Base-by-base conservation (phyloP, 208 protist species). In the Naegleria lovaniensis region DNA sequence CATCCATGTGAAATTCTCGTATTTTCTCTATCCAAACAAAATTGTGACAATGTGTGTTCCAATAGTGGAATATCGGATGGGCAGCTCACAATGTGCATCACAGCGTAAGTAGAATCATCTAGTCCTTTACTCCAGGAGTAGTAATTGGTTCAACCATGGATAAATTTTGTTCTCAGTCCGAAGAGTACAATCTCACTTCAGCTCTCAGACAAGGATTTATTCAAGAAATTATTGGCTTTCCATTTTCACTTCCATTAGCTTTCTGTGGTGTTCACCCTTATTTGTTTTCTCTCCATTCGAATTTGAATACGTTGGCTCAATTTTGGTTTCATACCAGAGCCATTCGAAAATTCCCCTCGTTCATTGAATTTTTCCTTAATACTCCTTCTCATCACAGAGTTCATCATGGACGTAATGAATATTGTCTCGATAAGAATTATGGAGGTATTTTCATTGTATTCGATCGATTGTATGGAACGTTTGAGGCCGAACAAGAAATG, bases 361-460 rank as follows among this genome's bases (percentile, higher is more conserved):
- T n/a, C 11, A 36, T 87, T 36, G 84, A 87, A 52, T 87, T 7
- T 25, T 36, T 87, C 5, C 55, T 87, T 9, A 87, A 87, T 36
- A 87, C 84, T 51, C 84, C 84, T 6, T 55, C 41, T 55, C 84
- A 87, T 52, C 84, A 87, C 33, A 19, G 84, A 36, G 84, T 87
- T 29, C 84, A 87, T 52, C 84, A 87, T 55, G 84, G 41, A 16
- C 48, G 84, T 36, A 87, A 87, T 36, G 15, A 29, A 33, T 29
- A 87, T 6, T 87, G 41, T 36, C 6, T 87, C 29, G 84, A 87
- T 52, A 87, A 87, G 29, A 87, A 87, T 52, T 87, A 55, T 87
- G 84, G 41, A 55, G 84, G 84, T 9, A 55, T 55, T n/a, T 55
- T 87, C 11, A 52, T 87, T 16, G 33, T 87, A 15, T 55, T 87